These are phyloP conservation scores for Boletus pseudo-olivaceus DNA, from an alignment of 768 basidiomycete genomes.

Conservation along the genomic window DNA sequence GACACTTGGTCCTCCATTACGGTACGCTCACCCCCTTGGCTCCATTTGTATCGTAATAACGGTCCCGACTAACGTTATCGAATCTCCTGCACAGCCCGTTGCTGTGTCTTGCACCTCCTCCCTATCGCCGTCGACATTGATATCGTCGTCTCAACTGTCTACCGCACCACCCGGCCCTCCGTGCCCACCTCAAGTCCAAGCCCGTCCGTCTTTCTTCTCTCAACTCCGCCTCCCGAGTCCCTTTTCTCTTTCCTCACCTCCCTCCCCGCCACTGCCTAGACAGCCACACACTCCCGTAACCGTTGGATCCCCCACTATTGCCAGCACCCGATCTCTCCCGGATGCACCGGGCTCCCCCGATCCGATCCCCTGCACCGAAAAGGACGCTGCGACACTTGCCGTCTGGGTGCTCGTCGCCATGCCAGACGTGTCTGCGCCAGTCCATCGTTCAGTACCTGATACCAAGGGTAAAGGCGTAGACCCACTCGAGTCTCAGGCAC, in stretches of 20 bases:
- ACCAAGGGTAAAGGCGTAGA: slow-evolving; percentile 19
- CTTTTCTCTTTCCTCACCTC: neutral
- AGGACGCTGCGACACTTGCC: neutral
- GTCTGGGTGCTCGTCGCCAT: slow-evolving; percentile 23
- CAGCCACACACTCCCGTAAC: neutral
- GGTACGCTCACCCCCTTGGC: slow-evolving; percentile 1
- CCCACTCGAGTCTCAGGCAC: slow-evolving; percentile 5
- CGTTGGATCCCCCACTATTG: neutral
- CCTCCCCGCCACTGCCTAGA: neutral
- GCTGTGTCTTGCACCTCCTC: slow-evolving; percentile 8
- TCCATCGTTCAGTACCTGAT: neutral
- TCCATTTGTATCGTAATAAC: neutral
- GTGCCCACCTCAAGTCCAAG: neutral
- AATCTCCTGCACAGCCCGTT: slow-evolving; percentile 13
- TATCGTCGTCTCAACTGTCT: neutral
- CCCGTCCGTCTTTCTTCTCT: slow-evolving; percentile 5
- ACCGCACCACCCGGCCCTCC: neutral
- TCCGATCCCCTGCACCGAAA: neutral
- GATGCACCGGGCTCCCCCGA: neutral
- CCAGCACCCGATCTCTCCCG: neutral
- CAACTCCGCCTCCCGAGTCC: slow-evolving; percentile 7
- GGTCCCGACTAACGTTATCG: neutral
- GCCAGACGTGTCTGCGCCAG: slow-evolving; percentile 14
- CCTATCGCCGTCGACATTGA: neutral
- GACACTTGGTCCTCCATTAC: slow-evolving; percentile 13